A percentile compares a stretch with the other conserved stretches of the same genome.
Evolutionary conservation across 345 rosid genomes (phyloP).

Genomic region (Citrus trifoliata): DNA sequence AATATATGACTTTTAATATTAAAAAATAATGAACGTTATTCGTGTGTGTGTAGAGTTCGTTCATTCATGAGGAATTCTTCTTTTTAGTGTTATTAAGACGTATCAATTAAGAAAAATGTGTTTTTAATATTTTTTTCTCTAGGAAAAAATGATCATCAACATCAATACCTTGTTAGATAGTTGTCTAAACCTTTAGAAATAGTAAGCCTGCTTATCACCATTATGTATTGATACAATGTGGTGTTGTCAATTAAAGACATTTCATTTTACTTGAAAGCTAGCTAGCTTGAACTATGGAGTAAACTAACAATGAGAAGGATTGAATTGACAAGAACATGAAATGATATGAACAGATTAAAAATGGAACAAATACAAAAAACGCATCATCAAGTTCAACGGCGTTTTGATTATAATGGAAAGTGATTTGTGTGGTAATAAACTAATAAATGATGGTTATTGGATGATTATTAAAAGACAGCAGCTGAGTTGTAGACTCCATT

Average conservation of each 20-base stretch:
- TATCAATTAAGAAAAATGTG: too few species aligned
- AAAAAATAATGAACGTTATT: too few species aligned
- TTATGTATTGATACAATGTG: not conserved
- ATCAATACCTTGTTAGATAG: too few species aligned
- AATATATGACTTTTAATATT: too few species aligned
- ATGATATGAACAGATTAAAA: conserved; percentile 9
- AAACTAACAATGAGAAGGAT: conserved; percentile 14
- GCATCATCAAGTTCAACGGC: not conserved
- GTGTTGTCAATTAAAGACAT: not conserved
- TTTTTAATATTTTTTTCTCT: too few species aligned
- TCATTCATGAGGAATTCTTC: too few species aligned
- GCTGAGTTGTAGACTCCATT: not conserved
- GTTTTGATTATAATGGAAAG: conserved; percentile 3
- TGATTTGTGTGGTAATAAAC: conserved; percentile 1
- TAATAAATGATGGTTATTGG: not conserved
- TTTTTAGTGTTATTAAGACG: too few species aligned
- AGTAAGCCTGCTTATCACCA: not conserved
- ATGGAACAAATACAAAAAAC: conserved; percentile 9
- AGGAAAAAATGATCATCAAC: too few species aligned
- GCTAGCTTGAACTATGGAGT: not conserved
- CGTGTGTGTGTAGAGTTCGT: too few species aligned
- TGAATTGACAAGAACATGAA: conserved; percentile 20
- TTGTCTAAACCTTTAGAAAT: not conserved
- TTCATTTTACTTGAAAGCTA: not conserved
- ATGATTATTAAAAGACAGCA: not conserved